Conservation (phyloP, 345 rosid genomes). For the Gossypium australe region DNA sequence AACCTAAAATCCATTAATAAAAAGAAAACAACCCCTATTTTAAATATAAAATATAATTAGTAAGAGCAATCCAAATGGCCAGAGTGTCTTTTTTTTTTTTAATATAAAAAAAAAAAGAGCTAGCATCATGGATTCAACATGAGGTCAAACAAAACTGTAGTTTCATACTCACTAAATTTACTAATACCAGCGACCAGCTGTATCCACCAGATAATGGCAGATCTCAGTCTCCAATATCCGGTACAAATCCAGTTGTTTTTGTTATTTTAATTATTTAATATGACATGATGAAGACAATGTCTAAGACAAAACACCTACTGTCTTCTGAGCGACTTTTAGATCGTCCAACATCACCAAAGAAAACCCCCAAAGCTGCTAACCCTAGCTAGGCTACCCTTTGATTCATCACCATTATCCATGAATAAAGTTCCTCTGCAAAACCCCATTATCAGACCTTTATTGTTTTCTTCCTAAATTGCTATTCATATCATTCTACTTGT, state of each 20-base stretch:
- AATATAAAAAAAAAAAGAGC: too few relatives aligned
- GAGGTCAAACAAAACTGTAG: not conserved
- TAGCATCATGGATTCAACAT: not conserved
- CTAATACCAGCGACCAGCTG: not conserved
- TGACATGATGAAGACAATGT: not conserved
- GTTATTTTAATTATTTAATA: not conserved
- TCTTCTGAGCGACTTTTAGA: not conserved
- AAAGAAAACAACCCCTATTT: too few relatives aligned
- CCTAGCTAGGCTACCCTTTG: constrained; percentile 1
- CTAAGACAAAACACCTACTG: not conserved
- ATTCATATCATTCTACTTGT: not conserved
- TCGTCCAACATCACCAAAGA: not conserved
- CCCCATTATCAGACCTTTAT: not conserved
- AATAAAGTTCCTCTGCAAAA: not conserved
- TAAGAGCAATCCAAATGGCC: not conserved
- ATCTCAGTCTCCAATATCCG: not conserved
- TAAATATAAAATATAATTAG: too few relatives aligned
- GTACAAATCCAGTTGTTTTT: not conserved
- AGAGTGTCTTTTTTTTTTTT: not conserved
- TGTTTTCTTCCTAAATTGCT: not conserved
- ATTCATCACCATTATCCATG: not conserved
- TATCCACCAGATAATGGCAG: not conserved
- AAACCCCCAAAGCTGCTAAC: not conserved
- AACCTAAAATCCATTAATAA: too few relatives aligned
- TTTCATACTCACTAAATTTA: too few relatives aligned